Evolutionary conservation across 495 filamentous ascomycete species (phyloP), one percentile per base, ranked within the genome.

Genomic region (Delitschia confertaspora): DNA sequence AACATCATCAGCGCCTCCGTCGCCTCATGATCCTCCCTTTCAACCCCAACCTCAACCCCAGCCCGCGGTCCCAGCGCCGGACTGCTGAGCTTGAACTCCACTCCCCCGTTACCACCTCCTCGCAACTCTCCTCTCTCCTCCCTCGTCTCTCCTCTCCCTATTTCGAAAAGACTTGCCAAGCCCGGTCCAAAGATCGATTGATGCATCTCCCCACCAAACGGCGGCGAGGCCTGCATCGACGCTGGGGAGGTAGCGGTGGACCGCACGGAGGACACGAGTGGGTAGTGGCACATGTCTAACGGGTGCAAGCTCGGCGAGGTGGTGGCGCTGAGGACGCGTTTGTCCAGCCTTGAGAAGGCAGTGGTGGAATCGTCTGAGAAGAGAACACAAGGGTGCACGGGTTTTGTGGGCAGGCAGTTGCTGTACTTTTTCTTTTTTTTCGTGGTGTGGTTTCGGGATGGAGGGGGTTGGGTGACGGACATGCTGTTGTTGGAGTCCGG

Each of bases 1-100:
- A 66, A 34, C 63, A 64, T 65, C 36, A 63, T 27, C 40, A 66
- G 27, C 33, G 63, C 63, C 21, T 56, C 56, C 4, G 58, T 60
- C 2, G 60, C 60, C 47, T 63, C 60, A 9, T 55, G 59, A 37
- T 65, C 61, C 17, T 63, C 60, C 3, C 49, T 38, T 20, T 57
- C 60, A 9, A 47, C 47, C 14, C 40, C 30, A n/a, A n/a, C n/a
- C n/a, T n/a, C n/a, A n/a, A n/a, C n/a, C n/a, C 25, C 27, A 18
- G 40, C 27, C 29, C 55, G 39, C 6, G 42, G 46, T 3, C 23
- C 37, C 13, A 57, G 38, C 26, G 38, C 50, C 7, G 40, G 51
- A 13, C 33, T 45, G n/a, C 41, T 58, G 13, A 56, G 42, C 6
- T 16, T 25, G 25, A 58, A 54, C 13, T 29, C 33, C 7, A 14